phyloP scores from a whole-genome alignment of 129 eudicot species.

The Flaveria brownii region DNA sequence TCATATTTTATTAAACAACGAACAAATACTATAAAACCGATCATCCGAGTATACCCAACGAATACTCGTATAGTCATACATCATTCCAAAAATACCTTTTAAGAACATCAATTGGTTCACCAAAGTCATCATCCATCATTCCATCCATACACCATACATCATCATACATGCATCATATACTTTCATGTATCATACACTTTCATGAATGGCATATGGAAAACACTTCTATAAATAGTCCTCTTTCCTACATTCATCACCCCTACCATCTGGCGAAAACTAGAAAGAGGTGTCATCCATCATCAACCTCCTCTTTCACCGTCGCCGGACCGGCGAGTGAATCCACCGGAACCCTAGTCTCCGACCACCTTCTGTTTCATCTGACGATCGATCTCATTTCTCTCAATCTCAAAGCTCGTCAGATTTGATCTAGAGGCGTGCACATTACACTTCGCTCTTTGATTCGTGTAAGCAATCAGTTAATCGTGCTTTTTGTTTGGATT shows the following conservation, averaged over 20 bases:
- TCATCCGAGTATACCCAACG: too few relatives aligned
- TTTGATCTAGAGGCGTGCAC: conserved; percentile 9
- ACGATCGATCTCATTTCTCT: conserved; percentile 23
- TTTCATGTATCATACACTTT: neutral
- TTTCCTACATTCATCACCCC: conserved; percentile 25
- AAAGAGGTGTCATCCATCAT: conserved; percentile 11
- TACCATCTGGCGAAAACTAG: conserved; percentile 33
- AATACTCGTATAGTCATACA: too few relatives aligned
- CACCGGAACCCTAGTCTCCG: conserved; percentile 24
- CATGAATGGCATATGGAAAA: conserved; percentile 32
- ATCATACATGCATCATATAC: neutral
- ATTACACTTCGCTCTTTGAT: conserved; percentile 36
- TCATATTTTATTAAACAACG: too few relatives aligned
- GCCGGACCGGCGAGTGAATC: conserved; percentile 27
- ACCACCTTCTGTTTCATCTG: conserved; percentile 20
- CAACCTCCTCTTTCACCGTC: conserved; percentile 29
- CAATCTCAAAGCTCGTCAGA: conserved; percentile 30
- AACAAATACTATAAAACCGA: too few relatives aligned
- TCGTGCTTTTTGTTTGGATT: conserved; percentile 5
- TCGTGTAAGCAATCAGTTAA: conserved; percentile 27
- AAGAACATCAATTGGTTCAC: neutral
- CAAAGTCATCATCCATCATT: neutral
- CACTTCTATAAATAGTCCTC: conserved; percentile 39
- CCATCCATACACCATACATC: too few relatives aligned
- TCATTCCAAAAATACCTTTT: too few relatives aligned